Base-by-base conservation (phyloP, 148 eudicot genomes). In the Nyssa sinensis region DNA sequence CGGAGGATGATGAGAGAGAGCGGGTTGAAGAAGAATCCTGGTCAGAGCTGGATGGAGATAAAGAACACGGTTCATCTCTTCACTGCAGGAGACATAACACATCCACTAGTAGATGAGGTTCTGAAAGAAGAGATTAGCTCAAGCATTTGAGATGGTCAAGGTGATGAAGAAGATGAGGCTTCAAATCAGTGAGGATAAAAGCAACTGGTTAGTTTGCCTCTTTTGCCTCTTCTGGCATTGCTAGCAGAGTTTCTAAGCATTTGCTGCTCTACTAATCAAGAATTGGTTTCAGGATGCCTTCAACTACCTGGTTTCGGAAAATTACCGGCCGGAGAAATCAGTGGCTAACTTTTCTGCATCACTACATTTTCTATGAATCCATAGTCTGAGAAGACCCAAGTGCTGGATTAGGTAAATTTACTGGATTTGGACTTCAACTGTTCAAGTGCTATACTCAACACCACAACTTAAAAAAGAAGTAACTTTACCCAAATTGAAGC, bases 21-120 rank as follows among this genome's bases (percentile, higher is more conserved):
- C 1, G 70, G 70, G 2, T 27, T 67, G 53, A 44, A n/a, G 32
- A 67, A 44, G 70, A 67, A 25, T 67, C 55, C 58, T 41, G 70
- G 70, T 14, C 70, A 67, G 28, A 67, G 70, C 70, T 67, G 70
- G 70, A 67, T 39, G 55, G 70, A 44, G 44, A 2, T 67, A 13
- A 25, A n/a, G 33, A 67, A 35, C 70, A 41, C 24, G 55, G 29
- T 67, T 10, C 70, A 67, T 44, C n/a, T 41, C 17, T 67, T 67
- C 70, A 67, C 29, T 41, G 70, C 70, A 28, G 70, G 70, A 44
- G 58, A 44, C 31, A 67, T 0, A 14, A 67, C 28, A 14, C 55
- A 67, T 67, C 70, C 70, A 25, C 58, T 41, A 16, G 44, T 44
- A 67, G 1, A 44, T 12, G 3, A 14, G 17, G 51, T 44, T 44